Evolutionary conservation across 768 basidiomycete species (phyloP).

Genomic region (Rickenella mellea): DNA sequence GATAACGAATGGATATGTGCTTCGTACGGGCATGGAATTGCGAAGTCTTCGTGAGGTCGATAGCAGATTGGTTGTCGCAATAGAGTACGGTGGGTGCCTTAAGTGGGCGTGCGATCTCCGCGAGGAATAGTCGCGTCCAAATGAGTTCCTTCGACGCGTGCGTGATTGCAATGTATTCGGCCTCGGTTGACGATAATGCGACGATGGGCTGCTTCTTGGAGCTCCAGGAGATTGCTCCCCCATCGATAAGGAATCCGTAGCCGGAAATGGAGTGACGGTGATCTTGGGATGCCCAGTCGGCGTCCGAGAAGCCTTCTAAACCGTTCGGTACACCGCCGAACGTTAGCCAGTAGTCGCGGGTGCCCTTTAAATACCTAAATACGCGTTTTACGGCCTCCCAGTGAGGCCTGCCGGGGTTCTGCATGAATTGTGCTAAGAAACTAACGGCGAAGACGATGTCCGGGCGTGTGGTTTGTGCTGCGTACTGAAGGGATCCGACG

Average conservation of each 20-base stretch:
- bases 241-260: slow-evolving; percentile 21
- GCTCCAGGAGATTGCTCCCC: slow-evolving; percentile 30
- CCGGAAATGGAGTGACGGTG: slow-evolving; percentile 19
- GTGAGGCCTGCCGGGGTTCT: slow-evolving; percentile 23
- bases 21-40: slow-evolving; percentile 21
- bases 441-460: slow-evolving; percentile 30
- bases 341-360: slow-evolving; percentile 14
- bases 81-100: slow-evolving; percentile 6
- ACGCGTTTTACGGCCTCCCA: slow-evolving; percentile 30
- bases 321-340: slow-evolving; percentile 10
- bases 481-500: slow-evolving; percentile 26
- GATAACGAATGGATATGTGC: slow-evolving; percentile 26
- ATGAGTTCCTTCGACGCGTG: slow-evolving; percentile 24
- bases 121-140: slow-evolving; percentile 21
- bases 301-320: slow-evolving; percentile 20
- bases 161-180: slow-evolving; percentile 31
- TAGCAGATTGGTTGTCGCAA: slow-evolving; percentile 24
- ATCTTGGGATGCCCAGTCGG: slow-evolving; percentile 20
- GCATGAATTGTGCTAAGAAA: slow-evolving; percentile 21
- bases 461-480: slow-evolving; percentile 22
- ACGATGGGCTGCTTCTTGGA: slow-evolving; percentile 28
- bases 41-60: slow-evolving; percentile 16
- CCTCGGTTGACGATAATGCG: slow-evolving; percentile 30
- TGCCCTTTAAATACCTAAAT: slow-evolving; percentile 29
- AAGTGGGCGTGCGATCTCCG: slow-evolving; percentile 6